These are phyloP conservation scores for Gossypium turneri DNA, from an alignment of 345 rosid genomes.

Conservation along the genomic window DNA sequence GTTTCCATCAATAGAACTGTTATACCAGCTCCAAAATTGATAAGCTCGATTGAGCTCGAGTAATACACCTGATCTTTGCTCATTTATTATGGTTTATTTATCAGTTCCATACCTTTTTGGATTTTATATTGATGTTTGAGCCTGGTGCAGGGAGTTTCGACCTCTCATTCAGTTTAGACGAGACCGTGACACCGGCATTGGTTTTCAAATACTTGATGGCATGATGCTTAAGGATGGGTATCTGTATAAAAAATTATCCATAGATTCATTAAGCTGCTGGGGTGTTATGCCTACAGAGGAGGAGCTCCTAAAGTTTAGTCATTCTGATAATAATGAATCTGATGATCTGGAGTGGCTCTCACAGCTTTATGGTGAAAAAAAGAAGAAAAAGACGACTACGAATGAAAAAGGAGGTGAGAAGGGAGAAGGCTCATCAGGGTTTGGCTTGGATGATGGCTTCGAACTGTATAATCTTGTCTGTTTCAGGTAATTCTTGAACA, in stretches of 20 bases:
- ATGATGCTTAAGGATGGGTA: slow-evolving; percentile 90
- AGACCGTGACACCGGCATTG: slow-evolving; percentile 73
- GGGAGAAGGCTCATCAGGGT: slow-evolving; percentile 65
- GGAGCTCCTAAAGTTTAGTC: slow-evolving; percentile 72
- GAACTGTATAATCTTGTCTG: slow-evolving; percentile 69
- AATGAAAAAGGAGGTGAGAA: slow-evolving; percentile 53
- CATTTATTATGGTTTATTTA: slow-evolving; percentile 8
- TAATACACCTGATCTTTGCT: slow-evolving; percentile 32
- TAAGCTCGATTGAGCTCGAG: slow-evolving; percentile 89
- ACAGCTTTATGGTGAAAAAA: slow-evolving; percentile 77
- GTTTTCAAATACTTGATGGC: slow-evolving; percentile 73
- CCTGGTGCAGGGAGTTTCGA: slow-evolving; percentile 68
- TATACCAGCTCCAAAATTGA: slow-evolving; percentile 74
- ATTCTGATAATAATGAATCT: slow-evolving; percentile 56
- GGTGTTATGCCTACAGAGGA: slow-evolving; percentile 71
- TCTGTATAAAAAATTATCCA: slow-evolving; percentile 65
- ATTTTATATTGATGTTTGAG: slow-evolving; percentile 4
- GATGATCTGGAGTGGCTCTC: slow-evolving; percentile 81
- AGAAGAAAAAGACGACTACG: slow-evolving; percentile 42
- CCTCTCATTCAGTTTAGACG: slow-evolving; percentile 76
- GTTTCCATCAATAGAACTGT: slow-evolving; percentile 44
- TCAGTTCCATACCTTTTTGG: background rate
- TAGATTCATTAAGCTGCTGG: slow-evolving; percentile 68
- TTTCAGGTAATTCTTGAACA: slow-evolving; percentile 53
- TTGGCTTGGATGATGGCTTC: slow-evolving; percentile 37